Base-by-base conservation (phyloP, 192 early-diverging fungal species). In the Endogone sp. region DNA sequence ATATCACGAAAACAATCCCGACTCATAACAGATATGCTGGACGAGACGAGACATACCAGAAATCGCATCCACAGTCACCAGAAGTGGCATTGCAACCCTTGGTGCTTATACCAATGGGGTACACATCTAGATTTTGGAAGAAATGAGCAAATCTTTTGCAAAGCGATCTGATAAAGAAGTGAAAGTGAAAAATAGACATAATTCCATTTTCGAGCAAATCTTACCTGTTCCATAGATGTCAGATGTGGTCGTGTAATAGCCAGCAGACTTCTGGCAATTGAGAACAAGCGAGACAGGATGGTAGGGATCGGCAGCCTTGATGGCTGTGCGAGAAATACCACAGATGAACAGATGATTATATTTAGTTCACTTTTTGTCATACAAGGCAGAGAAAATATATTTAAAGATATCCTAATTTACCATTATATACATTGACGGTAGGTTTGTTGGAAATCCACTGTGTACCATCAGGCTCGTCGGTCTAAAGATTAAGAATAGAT, bases 221-320 rank as follows among this genome's bases (percentile, higher is more conserved):
- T 31, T 57, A 67, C 66, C 66, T 3, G 56, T 67, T 11, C 32
- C n/a, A 22, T 56, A 59, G 30, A 72, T 56, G 66, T 72, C 71
- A 0, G 65, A 62, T 29, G 66, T 27, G 8, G 28, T 26, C 20
- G 71, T 44, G 58, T 68, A 61, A 11, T 56, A 54, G 6, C 65
- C 71, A 3, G 71, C 54, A 22, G 28, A 21, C 11, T 44, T 21
- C 23, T 44, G 22, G 29, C 28, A 62, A 6, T 72, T 72, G 44
- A 72, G 66, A 1, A 69, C 66, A 3, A 72, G 59, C 23, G 65
- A n/a, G 59, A 69, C 71, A 8, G 71, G 71, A 22, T 66, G 71
- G 56, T 72, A 66, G 3, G 71, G 71, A 20, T 72, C 71, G 13
- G 60, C n/a, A 4, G 55, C 56, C 61, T 72, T 59, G 9, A 72